A percentile compares a stretch with the other conserved stretches of the same genome.
Evolutionary conservation across 805 yeast species (phyloP).

Genomic region (Ascoidea rubescens): DNA sequence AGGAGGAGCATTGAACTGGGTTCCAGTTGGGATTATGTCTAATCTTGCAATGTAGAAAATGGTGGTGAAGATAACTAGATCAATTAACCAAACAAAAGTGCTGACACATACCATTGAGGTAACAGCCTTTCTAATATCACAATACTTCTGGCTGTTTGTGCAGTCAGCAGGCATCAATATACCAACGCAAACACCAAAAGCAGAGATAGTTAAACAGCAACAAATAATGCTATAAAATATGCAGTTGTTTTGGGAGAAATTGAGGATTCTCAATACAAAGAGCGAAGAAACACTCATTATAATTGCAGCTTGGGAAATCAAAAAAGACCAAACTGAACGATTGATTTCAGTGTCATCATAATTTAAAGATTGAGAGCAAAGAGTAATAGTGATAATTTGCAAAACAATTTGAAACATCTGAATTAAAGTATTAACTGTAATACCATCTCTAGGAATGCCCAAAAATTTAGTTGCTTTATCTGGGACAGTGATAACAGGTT

Average conservation of each 20-base stretch:
- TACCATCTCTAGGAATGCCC: conserved; percentile 6
- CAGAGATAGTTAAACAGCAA: conserved; percentile 5
- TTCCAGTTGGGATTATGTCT: conserved; percentile 7
- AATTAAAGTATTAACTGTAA: conserved; percentile 4
- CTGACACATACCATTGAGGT: conserved; percentile 9
- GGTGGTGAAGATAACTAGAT: conserved; percentile 7
- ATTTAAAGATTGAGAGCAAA: conserved; percentile 4
- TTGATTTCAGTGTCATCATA: conserved; percentile 5
- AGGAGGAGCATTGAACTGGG: background rate
- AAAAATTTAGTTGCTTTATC: background rate
- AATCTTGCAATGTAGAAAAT: conserved; percentile 8
- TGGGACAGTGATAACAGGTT: conserved; percentile 6
- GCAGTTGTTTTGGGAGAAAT: conserved; percentile 6
- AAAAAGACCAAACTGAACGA: conserved; percentile 7
- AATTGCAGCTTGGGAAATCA: conserved; percentile 9
- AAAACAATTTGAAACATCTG: conserved; percentile 7
- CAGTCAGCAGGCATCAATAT: conserved; percentile 5
- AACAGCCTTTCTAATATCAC: conserved; percentile 8
- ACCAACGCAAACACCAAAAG: conserved; percentile 10
- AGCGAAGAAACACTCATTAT: conserved; percentile 6
- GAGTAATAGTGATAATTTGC: conserved; percentile 6
- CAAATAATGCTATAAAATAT: conserved; percentile 6
- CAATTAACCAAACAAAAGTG: conserved; percentile 10
- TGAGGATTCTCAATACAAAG: conserved; percentile 6
- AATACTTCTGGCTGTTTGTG: conserved; percentile 2